These are phyloP conservation scores for Coemansia sp. DNA, from an alignment of 192 early-diverging fungal genomes.

Conservation along the genomic window DNA sequence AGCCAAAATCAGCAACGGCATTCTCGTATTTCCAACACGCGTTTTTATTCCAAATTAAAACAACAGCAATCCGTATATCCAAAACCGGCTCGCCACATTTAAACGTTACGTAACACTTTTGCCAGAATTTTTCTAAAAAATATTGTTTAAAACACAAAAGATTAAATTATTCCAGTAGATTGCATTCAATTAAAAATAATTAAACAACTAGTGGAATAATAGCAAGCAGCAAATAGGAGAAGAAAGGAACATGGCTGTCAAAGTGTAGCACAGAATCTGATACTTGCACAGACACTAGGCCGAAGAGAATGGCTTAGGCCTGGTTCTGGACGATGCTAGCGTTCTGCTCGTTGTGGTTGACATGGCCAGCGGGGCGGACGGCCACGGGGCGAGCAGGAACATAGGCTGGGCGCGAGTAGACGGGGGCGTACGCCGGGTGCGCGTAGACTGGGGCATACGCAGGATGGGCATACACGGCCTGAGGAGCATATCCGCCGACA, in stretches of 20 bases:
- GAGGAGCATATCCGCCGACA: conserved; percentile 9
- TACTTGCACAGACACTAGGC: background rate
- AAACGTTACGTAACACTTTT: background rate
- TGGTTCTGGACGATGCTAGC: conserved; percentile 53
- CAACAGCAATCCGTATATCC: background rate
- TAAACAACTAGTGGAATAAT: conserved; percentile 3
- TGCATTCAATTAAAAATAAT: background rate
- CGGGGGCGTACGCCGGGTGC: background rate
- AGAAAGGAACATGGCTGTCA: background rate
- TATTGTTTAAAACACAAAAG: background rate
- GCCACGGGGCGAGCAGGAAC: conserved; percentile 3
- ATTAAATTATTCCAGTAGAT: background rate
- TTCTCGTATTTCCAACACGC: conserved; percentile 1
- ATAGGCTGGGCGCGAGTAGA: conserved; percentile 13
- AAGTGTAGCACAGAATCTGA: background rate
- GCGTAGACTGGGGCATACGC: background rate
- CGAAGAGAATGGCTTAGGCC: conserved; percentile 13
- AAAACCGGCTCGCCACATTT: no score
- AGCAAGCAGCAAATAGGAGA: conserved; percentile 1
- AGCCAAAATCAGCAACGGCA: background rate
- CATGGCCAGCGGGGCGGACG: conserved; percentile 4
- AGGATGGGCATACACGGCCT: background rate
- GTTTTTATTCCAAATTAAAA: background rate
- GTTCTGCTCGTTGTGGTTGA: conserved; percentile 44
- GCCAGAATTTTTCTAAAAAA: background rate